Evolutionary conservation across 176 grass and related monocot genomes (phyloP), one percentile per base, ranked within the genome.

Genomic region (Cocos nucifera): DNA sequence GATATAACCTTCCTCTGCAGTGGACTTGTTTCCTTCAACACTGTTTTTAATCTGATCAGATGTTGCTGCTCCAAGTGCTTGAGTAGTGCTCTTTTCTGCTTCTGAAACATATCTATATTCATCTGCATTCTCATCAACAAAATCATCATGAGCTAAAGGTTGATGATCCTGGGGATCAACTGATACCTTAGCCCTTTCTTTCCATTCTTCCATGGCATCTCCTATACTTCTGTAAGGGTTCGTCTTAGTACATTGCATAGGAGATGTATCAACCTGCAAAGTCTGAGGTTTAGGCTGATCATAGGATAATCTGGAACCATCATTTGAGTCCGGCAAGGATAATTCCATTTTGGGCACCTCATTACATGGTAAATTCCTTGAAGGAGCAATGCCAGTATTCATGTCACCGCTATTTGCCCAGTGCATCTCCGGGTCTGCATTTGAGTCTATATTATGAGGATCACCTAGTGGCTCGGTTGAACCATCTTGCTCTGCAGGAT

Each of bases 151-250:
- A 69, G 58, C 50, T 35, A 87, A 75, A 39, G 79, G 53, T 71
- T 70, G 80, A 59, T 85, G 49, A 72, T 96, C 83, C 72, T 85
- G 78, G 5, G 78, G 58, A 75, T 96, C 92, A 53, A 66, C 75
- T 54, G 92, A 90, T 20, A 96, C 92, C 75, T 56, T 87, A 15
- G 80, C 86, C 55, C 92, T 73, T 77, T 96, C 83, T 90, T 96
- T 90, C 86, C 86, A 96, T 8, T 96, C 92, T 59, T 87, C 61
- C 78, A 96, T 76, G 57, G 92, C 92, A 76, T 90, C 83, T 25
- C 83, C 86, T 22, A 90, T 79, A 56, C 86, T 85, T 74, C 92
- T 90, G 44, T 90, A 96, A 58, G 92, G 92, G 74, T 96, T 90
- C 69, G 80, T 76, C 72, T 79, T 64, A 30, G 79, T 78, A n/a